Base-by-base conservation (phyloP, 257 asterid species). In the Fraxinus excelsior region DNA sequence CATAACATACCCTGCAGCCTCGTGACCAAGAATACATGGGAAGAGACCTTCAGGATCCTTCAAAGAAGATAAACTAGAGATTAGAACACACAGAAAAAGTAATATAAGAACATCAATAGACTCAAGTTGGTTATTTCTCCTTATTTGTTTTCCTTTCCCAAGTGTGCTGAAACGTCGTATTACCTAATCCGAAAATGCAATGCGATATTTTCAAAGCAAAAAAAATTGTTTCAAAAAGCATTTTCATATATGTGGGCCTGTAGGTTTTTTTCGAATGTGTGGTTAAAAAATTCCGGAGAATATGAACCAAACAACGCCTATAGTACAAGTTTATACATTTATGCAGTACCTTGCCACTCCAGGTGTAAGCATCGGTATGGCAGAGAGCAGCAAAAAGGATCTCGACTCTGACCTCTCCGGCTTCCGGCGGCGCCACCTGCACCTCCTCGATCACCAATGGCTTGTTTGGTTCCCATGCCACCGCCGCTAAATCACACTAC, bases 1-100 rank as follows among this genome's bases (percentile, higher is more conserved):
- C 5, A 62, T 34, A 34, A 74, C 89, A 53, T 87, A 91, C 99
- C 99, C 99, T 18, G 99, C 97, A 82, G 98, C 99, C 87, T 96
- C 99, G 29, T 96, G 99, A 76, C 99, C 98, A 71, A 96, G 99
- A 71, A 96, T 87, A 81, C 99, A 96, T 40, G 99, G 99, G 83
- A 96, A 96, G 53, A 93, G 98, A 78, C 99, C 99, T 83, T 96
- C 99, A 16, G 98, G 99, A 87, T 96, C 99, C 99, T 95, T 78
- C 87, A 89, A 74, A 21, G 51, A 78, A 71, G 53, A 83, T 32
- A 79, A 78, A 72, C 35, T 1, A 31, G 1, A 12, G 69, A 65
- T 81, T 51, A 82, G 75, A 68, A 62, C 53, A 74, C 4, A 64
- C 7, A 0, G 71, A 19, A 75, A 37, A 28, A 10, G 35, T 56